These are phyloP conservation scores for Pythium sukuiense DNA, from an alignment of 352 stramenopile genomes.

Conservation along the genomic window DNA sequence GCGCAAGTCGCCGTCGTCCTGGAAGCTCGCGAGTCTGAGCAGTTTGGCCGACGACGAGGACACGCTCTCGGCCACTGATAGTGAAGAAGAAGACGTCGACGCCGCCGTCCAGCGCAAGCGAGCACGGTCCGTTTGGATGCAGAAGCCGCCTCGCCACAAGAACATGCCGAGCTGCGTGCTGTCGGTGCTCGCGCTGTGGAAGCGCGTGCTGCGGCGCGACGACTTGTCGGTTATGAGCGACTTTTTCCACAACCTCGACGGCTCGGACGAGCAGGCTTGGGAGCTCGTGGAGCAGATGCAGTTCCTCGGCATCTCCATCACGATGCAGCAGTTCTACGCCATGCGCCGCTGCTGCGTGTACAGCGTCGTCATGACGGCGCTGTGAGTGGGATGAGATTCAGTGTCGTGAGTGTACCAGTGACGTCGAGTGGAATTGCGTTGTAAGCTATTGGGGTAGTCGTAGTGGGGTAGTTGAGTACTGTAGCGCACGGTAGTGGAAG, in stretches of 20 bases:
- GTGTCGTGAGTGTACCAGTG: neutral
- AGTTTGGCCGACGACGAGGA: conserved; percentile 28
- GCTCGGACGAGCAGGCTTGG: conserved; percentile 55
- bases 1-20: conserved; percentile 60
- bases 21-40: conserved; percentile 32
- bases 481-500: neutral
- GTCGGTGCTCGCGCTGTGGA: conserved; percentile 66
- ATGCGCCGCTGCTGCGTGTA: conserved; percentile 76
- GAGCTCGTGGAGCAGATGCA: conserved; percentile 68
- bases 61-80: conserved; percentile 50
- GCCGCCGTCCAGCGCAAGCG: conserved; percentile 29
- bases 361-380: conserved; percentile 54
- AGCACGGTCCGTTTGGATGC: conserved; percentile 26
- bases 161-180: conserved; percentile 69
- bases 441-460: conserved; percentile 1
- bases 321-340: conserved; percentile 56
- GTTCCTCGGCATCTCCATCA: conserved; percentile 59
- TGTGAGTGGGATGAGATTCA: conserved; percentile 23
- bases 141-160: conserved; percentile 64
- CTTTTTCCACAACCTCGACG: conserved; percentile 65
- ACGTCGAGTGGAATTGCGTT: conserved; percentile 3
- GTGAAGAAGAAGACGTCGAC: conserved; percentile 39
- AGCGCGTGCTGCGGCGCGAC: conserved; percentile 54
- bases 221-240: conserved; percentile 63
- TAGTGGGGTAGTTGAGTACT: neutral